A percentile compares a stretch with the other conserved stretches of the same genome.
Evolutionary conservation across 352 stramenopile genomes (phyloP).

Genomic region (Phytophthora syringae): DNA sequence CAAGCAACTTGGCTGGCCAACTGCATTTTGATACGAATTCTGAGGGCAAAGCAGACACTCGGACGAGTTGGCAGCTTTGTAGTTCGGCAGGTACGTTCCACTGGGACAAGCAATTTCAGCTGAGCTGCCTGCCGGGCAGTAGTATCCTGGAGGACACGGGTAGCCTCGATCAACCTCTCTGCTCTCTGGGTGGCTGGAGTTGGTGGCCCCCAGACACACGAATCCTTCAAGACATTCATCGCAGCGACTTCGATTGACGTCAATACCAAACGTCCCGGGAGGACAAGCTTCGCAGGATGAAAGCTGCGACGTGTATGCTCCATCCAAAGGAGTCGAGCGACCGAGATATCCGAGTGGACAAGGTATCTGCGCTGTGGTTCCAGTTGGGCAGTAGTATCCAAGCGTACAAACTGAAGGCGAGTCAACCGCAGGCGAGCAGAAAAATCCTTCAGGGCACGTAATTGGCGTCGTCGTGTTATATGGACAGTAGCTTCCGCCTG

Average conservation of each 20-base stretch:
- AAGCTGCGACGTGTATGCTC: constrained; percentile 50
- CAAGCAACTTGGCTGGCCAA: constrained; percentile 76
- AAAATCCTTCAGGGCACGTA: constrained; percentile 75
- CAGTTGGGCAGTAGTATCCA: constrained; percentile 79
- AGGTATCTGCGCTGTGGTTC: constrained; percentile 55
- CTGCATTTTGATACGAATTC: constrained; percentile 82
- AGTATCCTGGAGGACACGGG: constrained; percentile 78
- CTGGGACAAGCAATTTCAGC: constrained; percentile 71
- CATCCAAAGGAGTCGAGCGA: constrained; percentile 54
- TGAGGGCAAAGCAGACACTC: constrained; percentile 70
- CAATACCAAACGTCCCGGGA: constrained; percentile 78
- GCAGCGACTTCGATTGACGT: constrained; percentile 80
- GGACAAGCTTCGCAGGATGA: constrained; percentile 82
- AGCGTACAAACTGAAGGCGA: constrained; percentile 47
- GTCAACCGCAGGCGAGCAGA: constrained; percentile 57
- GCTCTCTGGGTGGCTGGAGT: constrained; percentile 57
- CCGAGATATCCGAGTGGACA: constrained; percentile 85
- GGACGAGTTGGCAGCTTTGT: constrained; percentile 46
- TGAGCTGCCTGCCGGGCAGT: constrained; percentile 69
- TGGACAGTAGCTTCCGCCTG: constrained; percentile 73
- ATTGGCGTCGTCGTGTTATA: constrained; percentile 71
- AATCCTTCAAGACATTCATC: constrained; percentile 78
- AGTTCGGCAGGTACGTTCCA: constrained; percentile 78
- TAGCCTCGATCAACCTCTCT: constrained; percentile 82
- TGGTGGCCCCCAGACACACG: constrained; percentile 83